These are phyloP conservation scores for Penicillium palitans DNA, from an alignment of 2,329 filamentous ascomycete species.

Conservation along the genomic window DNA sequence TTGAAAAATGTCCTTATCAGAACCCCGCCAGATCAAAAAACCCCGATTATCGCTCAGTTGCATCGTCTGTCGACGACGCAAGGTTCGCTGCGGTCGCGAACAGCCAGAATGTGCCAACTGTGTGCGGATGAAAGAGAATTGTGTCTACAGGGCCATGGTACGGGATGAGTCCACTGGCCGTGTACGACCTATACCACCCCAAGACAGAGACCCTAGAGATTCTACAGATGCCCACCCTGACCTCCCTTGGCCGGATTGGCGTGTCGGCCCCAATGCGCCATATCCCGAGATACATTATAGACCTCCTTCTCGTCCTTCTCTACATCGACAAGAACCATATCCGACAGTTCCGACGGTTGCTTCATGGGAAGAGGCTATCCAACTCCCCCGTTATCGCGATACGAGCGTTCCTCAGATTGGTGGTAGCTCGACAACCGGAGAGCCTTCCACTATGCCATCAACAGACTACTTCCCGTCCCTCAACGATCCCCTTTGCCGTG, in stretches of 20 bases:
- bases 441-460: not conserved
- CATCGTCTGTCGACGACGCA: conserved; percentile 16
- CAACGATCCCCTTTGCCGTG: not conserved
- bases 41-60: conserved; percentile 18
- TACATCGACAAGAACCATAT: not conserved
- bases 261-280: not conserved
- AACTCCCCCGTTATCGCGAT: not conserved
- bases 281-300: not conserved
- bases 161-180: not conserved
- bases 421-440: not conserved
- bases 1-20: not conserved
- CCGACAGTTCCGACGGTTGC: not conserved
- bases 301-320: not conserved
- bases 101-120: conserved; percentile 20
- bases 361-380: not conserved
- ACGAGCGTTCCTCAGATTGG: not conserved
- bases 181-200: not conserved
- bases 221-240: not conserved
- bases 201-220: not conserved
- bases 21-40: conserved; percentile 7
- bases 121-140: conserved; percentile 13
- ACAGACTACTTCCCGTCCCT: not conserved
- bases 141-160: conserved; percentile 8
- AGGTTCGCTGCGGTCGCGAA: conserved; percentile 20
- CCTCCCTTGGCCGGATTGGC: not conserved